These are phyloP conservation scores for Withania somnifera DNA, from an alignment of 305 asterid genomes.

Conservation along the genomic window DNA sequence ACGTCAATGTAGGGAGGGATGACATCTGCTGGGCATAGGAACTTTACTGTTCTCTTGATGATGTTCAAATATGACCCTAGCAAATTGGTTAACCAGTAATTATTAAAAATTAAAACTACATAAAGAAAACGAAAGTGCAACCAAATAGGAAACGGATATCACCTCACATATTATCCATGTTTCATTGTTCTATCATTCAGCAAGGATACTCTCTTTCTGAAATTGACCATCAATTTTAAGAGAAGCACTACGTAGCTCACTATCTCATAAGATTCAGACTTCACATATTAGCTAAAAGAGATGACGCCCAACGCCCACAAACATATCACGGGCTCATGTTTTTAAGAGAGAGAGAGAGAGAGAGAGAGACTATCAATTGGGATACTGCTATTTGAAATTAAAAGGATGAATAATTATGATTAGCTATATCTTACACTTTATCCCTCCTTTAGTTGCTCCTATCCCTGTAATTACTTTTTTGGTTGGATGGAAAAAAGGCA, in stretches of 20 bases:
- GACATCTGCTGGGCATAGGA: slow-evolving; percentile 75
- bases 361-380: neutral
- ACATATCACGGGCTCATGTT: neutral
- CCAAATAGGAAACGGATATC: neutral
- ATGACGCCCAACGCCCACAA: neutral
- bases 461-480: neutral
- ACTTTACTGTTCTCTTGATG: slow-evolving; percentile 72
- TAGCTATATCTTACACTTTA: neutral
- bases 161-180: neutral
- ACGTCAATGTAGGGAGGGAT: slow-evolving; percentile 85
- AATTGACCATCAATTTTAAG: neutral
- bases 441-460: neutral
- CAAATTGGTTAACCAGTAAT: neutral
- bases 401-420: neutral
- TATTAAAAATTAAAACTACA: neutral
- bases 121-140: neutral
- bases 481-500: neutral
- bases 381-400: neutral
- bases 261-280: neutral
- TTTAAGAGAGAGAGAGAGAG: too few relatives aligned
- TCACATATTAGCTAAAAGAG: neutral
- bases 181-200: neutral
- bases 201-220: neutral
- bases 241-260: neutral
- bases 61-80: slow-evolving; percentile 68